These are phyloP conservation scores for Chlamydomonas sphaeroides DNA, from an alignment of 139 green algal genomes.

Conservation along the genomic window DNA sequence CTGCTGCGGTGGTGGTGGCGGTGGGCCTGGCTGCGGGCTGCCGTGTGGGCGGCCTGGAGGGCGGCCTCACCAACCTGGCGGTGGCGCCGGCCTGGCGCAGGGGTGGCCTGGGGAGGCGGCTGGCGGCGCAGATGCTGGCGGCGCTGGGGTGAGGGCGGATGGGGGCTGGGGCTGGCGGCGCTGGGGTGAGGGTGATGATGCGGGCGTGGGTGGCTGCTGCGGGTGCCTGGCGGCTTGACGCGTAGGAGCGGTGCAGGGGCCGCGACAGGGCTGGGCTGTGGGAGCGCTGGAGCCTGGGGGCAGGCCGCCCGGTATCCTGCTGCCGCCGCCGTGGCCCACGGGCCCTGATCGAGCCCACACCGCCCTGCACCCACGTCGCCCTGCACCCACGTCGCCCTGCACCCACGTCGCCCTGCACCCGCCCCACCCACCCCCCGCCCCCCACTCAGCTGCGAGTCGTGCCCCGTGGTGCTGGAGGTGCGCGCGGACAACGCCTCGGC, in stretches of 20 bases:
- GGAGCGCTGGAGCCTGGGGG: neutral
- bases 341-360: too few species aligned
- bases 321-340: too few species aligned
- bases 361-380: too few species aligned
- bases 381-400: neutral
- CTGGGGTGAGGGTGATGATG: neutral
- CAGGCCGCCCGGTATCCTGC: neutral
- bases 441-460: neutral
- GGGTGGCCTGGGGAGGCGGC: neutral
- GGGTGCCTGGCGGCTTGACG: neutral
- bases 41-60: constrained; percentile 44
- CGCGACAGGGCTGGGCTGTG: neutral
- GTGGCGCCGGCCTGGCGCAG: neutral
- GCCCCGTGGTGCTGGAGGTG: constrained; percentile 4
- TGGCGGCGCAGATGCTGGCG: neutral
- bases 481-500: constrained; percentile 20
- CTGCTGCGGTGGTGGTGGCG: neutral
- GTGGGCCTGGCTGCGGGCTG: constrained; percentile 29
- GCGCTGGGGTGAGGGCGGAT: constrained; percentile 4
- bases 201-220: neutral
- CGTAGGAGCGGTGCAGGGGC: too few species aligned
- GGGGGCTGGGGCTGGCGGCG: too few species aligned
- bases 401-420: neutral
- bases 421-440: neutral
- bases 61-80: constrained; percentile 24